Conservation (phyloP, 495 filamentous ascomycete genomes). For the Aspergillus kassunensis region DNA sequence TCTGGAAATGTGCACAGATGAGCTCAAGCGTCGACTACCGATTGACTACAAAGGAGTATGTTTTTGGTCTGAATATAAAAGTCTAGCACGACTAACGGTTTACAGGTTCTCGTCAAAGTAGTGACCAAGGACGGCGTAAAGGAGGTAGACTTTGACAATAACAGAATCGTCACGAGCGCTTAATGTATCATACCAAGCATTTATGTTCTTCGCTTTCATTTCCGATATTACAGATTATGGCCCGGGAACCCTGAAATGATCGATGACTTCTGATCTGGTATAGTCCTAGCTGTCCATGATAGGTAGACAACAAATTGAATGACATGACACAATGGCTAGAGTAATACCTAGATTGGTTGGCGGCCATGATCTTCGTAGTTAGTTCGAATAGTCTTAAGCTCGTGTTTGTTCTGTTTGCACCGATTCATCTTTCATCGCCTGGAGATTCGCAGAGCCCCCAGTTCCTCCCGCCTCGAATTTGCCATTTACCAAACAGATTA, state of each 20-base stretch:
- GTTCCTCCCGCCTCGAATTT: conserved; percentile 1
- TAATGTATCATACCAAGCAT: conserved; percentile 48
- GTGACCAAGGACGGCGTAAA: conserved; percentile 87
- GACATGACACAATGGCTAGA: conserved; percentile 1
- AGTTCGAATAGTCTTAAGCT: too few species aligned
- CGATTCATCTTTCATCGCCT: conserved; percentile 15
- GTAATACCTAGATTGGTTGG: neutral
- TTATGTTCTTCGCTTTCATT: conserved; percentile 18
- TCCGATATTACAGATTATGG: conserved; percentile 27
- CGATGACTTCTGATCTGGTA: conserved; percentile 17
- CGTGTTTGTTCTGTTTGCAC: conserved; percentile 46
- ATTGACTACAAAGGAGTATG: conserved; percentile 94
- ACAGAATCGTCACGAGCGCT: conserved; percentile 64
- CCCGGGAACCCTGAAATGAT: conserved; percentile 19
- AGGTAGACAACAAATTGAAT: conserved; percentile 17
- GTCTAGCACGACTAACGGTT: conserved; percentile 16
- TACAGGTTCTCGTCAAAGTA: conserved; percentile 76
- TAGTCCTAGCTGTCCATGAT: conserved; percentile 11
- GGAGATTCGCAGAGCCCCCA: conserved; percentile 8
- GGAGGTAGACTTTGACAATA: conserved; percentile 76
- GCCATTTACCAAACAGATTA: conserved; percentile 19
- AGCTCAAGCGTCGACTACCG: conserved; percentile 91
- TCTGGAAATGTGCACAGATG: conserved; percentile 88
- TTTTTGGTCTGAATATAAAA: conserved; percentile 4
- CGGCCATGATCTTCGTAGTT: neutral